Percentiles rank a stretch among this genome's conserved stretches.
Conservation (phyloP, 2,329 filamentous ascomycete species). For the Juglanconis oblonga region DNA sequence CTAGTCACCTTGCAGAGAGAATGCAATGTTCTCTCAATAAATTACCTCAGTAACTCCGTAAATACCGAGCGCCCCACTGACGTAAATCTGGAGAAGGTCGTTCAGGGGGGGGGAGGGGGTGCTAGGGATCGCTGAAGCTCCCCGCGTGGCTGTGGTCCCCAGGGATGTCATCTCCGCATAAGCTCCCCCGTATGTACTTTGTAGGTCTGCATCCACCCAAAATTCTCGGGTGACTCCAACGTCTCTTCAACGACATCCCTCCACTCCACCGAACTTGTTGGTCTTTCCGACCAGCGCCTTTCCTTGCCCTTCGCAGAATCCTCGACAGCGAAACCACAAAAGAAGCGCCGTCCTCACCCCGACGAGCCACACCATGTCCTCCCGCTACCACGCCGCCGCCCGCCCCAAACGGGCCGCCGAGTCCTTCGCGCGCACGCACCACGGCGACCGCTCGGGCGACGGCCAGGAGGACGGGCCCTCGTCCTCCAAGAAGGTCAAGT, state of each 20-base stretch:
- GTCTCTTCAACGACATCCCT: neutral
- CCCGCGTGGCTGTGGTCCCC: neutral
- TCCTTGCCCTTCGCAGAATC: too few species aligned
- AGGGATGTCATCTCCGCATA: constrained; percentile 1
- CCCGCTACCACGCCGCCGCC: constrained; percentile 56
- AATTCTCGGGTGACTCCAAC: neutral
- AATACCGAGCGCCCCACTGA: constrained; percentile 1
- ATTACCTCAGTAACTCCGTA: neutral
- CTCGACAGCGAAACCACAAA: too few species aligned
- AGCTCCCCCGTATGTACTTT: neutral
- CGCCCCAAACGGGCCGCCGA: constrained; percentile 83
- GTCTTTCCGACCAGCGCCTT: neutral
- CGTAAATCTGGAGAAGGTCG: neutral
- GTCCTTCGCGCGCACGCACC: constrained; percentile 73
- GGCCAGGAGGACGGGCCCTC: constrained; percentile 31
- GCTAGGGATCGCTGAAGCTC: neutral
- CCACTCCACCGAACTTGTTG: neutral
- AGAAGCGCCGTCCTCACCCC: neutral
- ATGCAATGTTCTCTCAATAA: neutral
- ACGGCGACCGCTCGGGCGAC: constrained; percentile 48
- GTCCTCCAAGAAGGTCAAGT: constrained; percentile 75
- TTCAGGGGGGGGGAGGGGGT: neutral
- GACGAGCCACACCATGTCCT: constrained; percentile 43
- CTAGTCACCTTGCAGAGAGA: neutral
- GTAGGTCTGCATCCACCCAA: constrained; percentile 10